Evolutionary conservation across 495 filamentous ascomycete genomes (phyloP), one percentile per base, ranked within the genome.

Genomic region (Aspergillus affinis): DNA sequence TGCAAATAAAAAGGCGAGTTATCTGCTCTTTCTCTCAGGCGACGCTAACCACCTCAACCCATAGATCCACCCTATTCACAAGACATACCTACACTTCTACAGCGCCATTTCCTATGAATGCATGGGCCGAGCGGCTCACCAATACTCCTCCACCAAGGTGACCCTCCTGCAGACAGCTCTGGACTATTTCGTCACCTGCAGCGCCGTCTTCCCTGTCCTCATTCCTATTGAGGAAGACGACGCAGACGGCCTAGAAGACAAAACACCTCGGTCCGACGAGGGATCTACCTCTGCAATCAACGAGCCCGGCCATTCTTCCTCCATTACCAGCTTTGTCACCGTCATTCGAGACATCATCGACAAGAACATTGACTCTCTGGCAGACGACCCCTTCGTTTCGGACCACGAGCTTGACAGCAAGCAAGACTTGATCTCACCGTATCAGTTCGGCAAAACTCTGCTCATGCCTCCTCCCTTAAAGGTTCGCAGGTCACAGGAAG

Each of bases 61-160:
- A 21, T 54, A 82, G 80, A 63, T 74, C 26, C 57, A 78, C 57
- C 69, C 70, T 6, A 58, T 81, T 21, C 63, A 75, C 55, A 62
- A 68, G 18, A 69, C 68, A 4, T 81, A 73, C 54, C 68, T 81
- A n/a, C 64, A 72, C 51, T 81, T 81, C 50, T 79, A 81, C 63
- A 68, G 67, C 17, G 80, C 77, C 7, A 67, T 80, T 19, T 81
- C 66, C 32, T 76, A 74, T 51, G 80, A 82, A 54, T 68, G 66
- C 0, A 67, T 80, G 26, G 79, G 74, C 5, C 70, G 71, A 12
- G 57, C 71, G 36, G 69, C 76, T 20, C 80, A 81, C 56, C 65
- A 73, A 13, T 75, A 76, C 55, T 81, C 80, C 1, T 59, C 48
- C 32, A 70, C 66, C 20, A 82, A 81, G 58, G 12, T 81, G 12